A percentile compares a stretch with the other conserved stretches of the same genome.
Evolutionary conservation across 345 rosid genomes (phyloP).

Genomic region (Diplotaxis tenuifolia): DNA sequence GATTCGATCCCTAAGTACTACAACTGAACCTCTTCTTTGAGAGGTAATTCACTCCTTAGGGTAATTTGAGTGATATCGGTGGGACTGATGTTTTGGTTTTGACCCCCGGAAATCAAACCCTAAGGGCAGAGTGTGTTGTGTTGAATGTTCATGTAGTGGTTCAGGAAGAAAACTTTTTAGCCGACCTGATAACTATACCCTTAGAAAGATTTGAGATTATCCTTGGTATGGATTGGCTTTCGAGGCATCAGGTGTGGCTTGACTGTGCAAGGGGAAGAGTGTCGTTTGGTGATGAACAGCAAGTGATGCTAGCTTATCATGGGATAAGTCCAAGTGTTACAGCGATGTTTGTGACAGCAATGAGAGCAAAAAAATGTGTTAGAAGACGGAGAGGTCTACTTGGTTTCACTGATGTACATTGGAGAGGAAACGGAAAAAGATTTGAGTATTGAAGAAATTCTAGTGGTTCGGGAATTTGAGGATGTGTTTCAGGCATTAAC

Average conservation of each 20-base stretch:
- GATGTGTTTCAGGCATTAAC: not conserved
- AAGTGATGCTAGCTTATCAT: not conserved
- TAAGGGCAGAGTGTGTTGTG: not conserved
- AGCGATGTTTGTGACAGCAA: not conserved
- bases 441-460: not conserved
- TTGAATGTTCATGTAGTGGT: not conserved
- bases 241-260: not conserved
- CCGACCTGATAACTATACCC: not conserved
- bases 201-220: not conserved
- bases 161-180: accelerated
- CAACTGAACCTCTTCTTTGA: no score
- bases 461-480: not conserved
- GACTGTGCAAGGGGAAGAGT: not conserved
- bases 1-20: no score
- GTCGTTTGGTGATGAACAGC: not conserved
- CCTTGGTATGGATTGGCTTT: not conserved
- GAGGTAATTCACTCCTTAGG: no score
- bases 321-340: not conserved
- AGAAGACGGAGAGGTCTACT: not conserved
- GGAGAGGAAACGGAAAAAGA: not conserved
- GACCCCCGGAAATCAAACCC: not conserved
- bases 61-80: no score
- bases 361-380: not conserved
- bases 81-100: not conserved
- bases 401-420: no score